Evolutionary conservation across 2,329 filamentous ascomycete genomes (phyloP).

Genomic region (Fusarium sp.): DNA sequence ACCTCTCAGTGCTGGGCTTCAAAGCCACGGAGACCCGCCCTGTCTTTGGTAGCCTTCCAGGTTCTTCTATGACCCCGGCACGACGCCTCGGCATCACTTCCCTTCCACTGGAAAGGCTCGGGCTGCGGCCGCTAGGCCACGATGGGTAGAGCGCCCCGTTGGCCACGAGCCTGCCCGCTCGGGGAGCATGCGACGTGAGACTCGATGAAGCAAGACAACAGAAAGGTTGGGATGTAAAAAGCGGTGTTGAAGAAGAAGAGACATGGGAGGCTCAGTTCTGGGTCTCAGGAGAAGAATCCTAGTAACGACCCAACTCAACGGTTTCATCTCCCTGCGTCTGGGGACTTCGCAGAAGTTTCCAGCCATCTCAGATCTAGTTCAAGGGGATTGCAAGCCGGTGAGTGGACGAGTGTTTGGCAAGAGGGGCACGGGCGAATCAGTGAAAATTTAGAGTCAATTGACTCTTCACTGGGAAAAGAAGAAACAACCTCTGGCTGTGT

Average conservation of each 20-base stretch:
- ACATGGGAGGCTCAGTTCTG: conserved; percentile 1
- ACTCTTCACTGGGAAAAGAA: conserved; percentile 7
- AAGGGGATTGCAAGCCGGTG: conserved; percentile 10
- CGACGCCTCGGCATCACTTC: conserved; percentile 37
- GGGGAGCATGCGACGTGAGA: conserved; percentile 14
- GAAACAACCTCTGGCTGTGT: background rate
- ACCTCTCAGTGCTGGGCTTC: conserved; percentile 20
- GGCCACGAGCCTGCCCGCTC: conserved; percentile 32
- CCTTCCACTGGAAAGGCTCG: conserved; percentile 40
- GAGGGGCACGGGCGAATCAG: conserved; percentile 12
- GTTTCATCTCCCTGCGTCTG: conserved; percentile 17
- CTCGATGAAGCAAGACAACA: conserved; percentile 11
- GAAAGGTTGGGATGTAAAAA: conserved; percentile 3
- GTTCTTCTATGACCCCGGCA: conserved; percentile 38
- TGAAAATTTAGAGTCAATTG: conserved; percentile 11
- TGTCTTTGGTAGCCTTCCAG: conserved; percentile 38
- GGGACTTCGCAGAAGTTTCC: conserved; percentile 18
- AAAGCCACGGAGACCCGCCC: conserved; percentile 28
- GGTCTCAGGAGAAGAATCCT: background rate
- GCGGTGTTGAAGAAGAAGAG: background rate
- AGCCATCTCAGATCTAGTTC: conserved; percentile 14
- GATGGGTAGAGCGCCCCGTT: conserved; percentile 37
- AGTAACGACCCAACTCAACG: background rate
- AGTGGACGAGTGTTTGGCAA: conserved; percentile 2
- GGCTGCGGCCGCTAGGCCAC: conserved; percentile 39